Conservation (phyloP, 441 rosid genomes). For the Populus tomentosa region DNA sequence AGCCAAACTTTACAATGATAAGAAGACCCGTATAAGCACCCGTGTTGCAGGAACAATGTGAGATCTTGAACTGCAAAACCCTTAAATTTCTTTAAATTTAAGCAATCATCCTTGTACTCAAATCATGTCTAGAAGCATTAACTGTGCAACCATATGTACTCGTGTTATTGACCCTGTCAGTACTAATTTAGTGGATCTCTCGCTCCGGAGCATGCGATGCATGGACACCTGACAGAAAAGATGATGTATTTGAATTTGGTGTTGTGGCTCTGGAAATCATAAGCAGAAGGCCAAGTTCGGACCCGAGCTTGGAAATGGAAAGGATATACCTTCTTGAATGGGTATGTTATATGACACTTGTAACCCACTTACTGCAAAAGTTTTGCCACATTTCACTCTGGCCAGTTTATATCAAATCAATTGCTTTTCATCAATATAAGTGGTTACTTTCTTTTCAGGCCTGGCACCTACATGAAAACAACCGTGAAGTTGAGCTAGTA, state of each 20-base stretch:
- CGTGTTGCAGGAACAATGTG: constrained; percentile 64
- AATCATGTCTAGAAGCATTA: background rate
- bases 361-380: background rate
- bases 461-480: constrained; percentile 51
- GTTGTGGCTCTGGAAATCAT: constrained; percentile 42
- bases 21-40: constrained; percentile 64
- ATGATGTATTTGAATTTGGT: constrained; percentile 69
- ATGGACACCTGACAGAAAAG: constrained; percentile 75
- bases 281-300: constrained; percentile 43
- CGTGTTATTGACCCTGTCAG: background rate
- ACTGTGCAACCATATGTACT: background rate
- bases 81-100: too few relatives aligned
- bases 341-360: background rate
- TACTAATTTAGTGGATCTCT: constrained; percentile 54
- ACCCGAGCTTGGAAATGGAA: constrained; percentile 34
- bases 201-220: constrained; percentile 81
- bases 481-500: constrained; percentile 34
- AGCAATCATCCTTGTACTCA: background rate
- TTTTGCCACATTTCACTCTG: background rate
- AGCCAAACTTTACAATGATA: constrained; percentile 60
- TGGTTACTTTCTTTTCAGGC: constrained; percentile 32
- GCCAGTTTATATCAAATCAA: background rate
- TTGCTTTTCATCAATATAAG: background rate
- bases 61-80: background rate
- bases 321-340: constrained; percentile 75